Conservation (phyloP, 2,329 filamentous ascomycete species). For the Trichophyton mentagrophytes region DNA sequence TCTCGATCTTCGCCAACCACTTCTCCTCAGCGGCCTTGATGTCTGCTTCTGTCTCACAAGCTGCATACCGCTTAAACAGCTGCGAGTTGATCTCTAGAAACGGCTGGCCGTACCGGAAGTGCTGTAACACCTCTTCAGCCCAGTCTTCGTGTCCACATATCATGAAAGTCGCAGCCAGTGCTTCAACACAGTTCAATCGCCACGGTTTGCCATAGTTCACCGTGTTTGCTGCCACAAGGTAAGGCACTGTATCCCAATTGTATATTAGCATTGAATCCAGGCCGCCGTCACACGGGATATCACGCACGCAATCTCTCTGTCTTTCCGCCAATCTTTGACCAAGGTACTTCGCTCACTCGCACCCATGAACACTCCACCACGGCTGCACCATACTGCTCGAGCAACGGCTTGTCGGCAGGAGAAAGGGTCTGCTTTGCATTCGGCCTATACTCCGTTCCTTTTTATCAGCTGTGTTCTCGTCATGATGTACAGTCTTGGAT, state of each 20-base stretch:
- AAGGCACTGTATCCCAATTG: constrained; percentile 49
- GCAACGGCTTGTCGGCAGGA: constrained; percentile 64
- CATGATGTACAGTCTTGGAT: neutral
- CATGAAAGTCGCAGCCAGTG: constrained; percentile 78
- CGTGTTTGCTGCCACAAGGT: constrained; percentile 89
- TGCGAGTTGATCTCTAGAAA: constrained; percentile 85
- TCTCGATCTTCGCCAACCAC: constrained; percentile 82
- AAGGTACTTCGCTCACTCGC: constrained; percentile 78
- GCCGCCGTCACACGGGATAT: neutral
- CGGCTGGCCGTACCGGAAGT: constrained; percentile 76
- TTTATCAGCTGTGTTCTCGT: constrained; percentile 3
- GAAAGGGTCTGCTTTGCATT: constrained; percentile 81
- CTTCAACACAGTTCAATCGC: constrained; percentile 91
- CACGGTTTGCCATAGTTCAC: constrained; percentile 97
- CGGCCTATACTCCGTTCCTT: constrained; percentile 36
- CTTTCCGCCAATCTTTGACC: constrained; percentile 80
- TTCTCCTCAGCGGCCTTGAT: constrained; percentile 74
- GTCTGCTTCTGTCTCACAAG: constrained; percentile 65
- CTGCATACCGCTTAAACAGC: constrained; percentile 71
- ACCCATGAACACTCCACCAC: constrained; percentile 98
- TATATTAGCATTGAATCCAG: neutral
- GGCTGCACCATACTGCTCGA: constrained; percentile 82
- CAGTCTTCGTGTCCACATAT: constrained; percentile 88
- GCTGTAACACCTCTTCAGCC: constrained; percentile 69
- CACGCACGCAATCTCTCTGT: constrained; percentile 60